phyloP scores from a whole-genome alignment of 257 asterid species.

The Cinchona pubescens region DNA sequence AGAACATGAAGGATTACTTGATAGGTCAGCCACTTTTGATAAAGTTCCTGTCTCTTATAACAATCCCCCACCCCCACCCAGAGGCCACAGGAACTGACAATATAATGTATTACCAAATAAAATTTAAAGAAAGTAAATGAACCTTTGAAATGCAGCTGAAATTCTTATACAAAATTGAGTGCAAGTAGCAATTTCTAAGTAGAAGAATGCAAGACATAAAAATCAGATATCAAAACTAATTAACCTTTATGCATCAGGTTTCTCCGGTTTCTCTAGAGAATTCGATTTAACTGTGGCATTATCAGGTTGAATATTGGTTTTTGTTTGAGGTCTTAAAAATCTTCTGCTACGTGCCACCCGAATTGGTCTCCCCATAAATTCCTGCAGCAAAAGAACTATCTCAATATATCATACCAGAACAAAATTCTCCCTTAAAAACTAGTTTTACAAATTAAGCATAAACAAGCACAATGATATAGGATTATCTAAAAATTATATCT shows the following conservation, averaged over 20 bases:
- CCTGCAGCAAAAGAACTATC: slow-evolving; percentile 44
- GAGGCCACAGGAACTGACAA: neutral
- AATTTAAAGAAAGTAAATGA: neutral
- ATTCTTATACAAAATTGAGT: slow-evolving; percentile 11
- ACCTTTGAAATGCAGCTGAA: slow-evolving; percentile 4
- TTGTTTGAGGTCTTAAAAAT: slow-evolving; percentile 61
- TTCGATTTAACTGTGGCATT: slow-evolving; percentile 26
- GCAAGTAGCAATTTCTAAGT: slow-evolving; percentile 1
- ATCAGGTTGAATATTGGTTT: slow-evolving; percentile 44
- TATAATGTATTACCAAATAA: neutral
- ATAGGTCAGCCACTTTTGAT: neutral
- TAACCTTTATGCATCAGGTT: slow-evolving; percentile 23
- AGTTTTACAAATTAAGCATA: neutral
- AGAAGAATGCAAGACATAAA: slow-evolving; percentile 14
- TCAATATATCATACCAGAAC: slow-evolving; percentile 5
- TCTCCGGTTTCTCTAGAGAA: slow-evolving; percentile 15
- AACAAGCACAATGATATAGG: neutral
- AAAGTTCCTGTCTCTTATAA: too few relatives aligned
- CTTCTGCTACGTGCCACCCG: slow-evolving; percentile 65
- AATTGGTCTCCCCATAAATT: slow-evolving; percentile 78
- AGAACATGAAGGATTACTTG: neutral
- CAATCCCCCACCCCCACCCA: neutral
- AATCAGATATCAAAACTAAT: slow-evolving; percentile 29
- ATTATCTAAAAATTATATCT: too few relatives aligned
- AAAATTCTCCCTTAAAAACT: neutral